A percentile compares a stretch with the other conserved stretches of the same genome.
Evolutionary conservation across 75 land plant genomes (phyloP).

Genomic region (Sequoiadendron giganteum): DNA sequence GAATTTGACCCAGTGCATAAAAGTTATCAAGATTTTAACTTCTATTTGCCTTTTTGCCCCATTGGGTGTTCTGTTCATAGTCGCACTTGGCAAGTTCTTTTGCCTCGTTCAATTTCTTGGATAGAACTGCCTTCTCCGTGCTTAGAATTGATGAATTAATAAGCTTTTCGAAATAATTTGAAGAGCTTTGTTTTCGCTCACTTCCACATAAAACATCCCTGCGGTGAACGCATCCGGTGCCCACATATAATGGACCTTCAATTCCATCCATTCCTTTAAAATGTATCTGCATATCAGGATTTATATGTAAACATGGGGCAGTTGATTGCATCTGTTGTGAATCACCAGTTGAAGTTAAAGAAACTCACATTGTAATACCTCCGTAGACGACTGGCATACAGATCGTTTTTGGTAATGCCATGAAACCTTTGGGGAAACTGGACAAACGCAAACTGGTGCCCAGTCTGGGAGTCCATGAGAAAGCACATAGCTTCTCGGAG

Average conservation of each 20-base stretch:
- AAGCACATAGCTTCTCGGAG: conserved; percentile 48
- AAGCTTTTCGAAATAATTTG: conserved; percentile 14
- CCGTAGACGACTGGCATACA: conserved; percentile 23
- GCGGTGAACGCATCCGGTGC: conserved; percentile 51
- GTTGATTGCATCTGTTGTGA: conserved; percentile 15
- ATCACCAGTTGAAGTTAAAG: background rate
- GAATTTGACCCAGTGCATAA: conserved; percentile 20
- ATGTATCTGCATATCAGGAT: conserved; percentile 20
- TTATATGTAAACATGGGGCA: conserved; percentile 7
- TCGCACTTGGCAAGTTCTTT: background rate
- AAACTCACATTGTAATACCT: conserved; percentile 22
- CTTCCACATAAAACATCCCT: conserved; percentile 35
- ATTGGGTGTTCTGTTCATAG: background rate
- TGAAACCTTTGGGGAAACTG: conserved; percentile 51
- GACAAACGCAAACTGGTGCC: conserved; percentile 48
- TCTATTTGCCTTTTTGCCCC: background rate
- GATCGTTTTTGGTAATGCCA: conserved; percentile 44
- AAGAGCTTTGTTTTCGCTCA: conserved; percentile 14
- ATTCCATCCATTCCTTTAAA: conserved; percentile 35
- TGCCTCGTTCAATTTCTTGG: conserved; percentile 2
- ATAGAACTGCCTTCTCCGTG: background rate
- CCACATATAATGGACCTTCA: conserved; percentile 42
- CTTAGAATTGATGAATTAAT: conserved; percentile 4
- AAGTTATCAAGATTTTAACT: background rate
- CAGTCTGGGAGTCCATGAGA: conserved; percentile 35